Base-by-base conservation (phyloP, 1,284 basidiomycete genomes). In the Pulveroboletus sp. region DNA sequence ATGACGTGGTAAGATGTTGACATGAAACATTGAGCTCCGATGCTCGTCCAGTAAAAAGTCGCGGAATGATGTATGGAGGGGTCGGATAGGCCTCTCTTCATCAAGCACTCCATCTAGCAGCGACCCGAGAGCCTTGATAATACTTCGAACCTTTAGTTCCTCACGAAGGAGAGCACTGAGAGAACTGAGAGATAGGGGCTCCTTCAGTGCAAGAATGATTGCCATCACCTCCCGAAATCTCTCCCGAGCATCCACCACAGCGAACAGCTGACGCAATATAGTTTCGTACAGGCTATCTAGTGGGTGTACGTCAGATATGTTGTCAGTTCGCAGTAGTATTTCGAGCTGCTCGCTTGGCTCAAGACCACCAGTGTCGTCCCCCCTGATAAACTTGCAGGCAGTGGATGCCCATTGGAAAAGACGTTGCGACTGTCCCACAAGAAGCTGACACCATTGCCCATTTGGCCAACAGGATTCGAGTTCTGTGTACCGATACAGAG, bases 361-460 rank as follows among this genome's bases (percentile, higher is more conserved):
- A 18, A 64, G 47, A 24, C 65, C 65, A 28, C 50, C 36, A 11
- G 54, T 48, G 12, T 52, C 62, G 26, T 66, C 60, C 10, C 63
- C 60, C 12, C 60, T 39, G 18, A 64, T 67, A 24, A 67, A 64
- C 15, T 35, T 67, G 56, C 65, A 67, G 14, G 63, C 62, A 3
- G 65, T 65, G n/a, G 52, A 67, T 11, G 62, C 62, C 65, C 65
- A 64, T 31, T 64, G 63, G 45, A 64, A 64, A 29, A 64, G 62
- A 40, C 44, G 65, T 22, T 64, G 56, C 2, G 60, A 67, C 20
- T 56, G 65, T 25, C 29, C 25, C 29, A 63, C 63, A 22, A 64
- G 63, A 0, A 56, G 35, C 52, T 43, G 49, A 53, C 63, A 63
- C 63, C 65, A 64, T 29, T 8, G 35, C 29, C 56, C 46, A 31